Conservation (phyloP, 495 filamentous ascomycete genomes). For the Penicillium roqueforti region DNA sequence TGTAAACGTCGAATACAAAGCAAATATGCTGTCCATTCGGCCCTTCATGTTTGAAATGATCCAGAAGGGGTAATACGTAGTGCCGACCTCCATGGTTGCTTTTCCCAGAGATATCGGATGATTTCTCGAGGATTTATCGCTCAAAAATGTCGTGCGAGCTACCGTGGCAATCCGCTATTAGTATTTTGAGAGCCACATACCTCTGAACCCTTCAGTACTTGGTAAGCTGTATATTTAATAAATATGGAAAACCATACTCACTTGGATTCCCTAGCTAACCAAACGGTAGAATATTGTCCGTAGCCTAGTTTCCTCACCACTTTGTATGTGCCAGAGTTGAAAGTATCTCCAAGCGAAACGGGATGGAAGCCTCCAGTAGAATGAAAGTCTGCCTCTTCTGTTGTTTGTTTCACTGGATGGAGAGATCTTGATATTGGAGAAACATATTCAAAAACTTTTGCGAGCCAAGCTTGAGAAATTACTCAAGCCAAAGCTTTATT, state of each 20-base stretch:
- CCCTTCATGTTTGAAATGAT: no score
- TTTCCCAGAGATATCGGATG: constrained; percentile 45
- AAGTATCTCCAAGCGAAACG: constrained; percentile 73
- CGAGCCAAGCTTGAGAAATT: no score
- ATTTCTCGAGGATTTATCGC: constrained; percentile 20
- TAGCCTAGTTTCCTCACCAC: constrained; percentile 85
- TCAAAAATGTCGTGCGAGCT: constrained; percentile 24
- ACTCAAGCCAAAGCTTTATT: no score
- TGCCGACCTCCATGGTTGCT: constrained; percentile 20
- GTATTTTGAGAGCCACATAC: constrained; percentile 33
- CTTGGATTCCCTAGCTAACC: constrained; percentile 51
- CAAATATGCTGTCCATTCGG: no score
- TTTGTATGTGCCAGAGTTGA: constrained; percentile 78
- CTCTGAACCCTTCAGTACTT: constrained; percentile 14
- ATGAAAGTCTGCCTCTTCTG: constrained; percentile 78
- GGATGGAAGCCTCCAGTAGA: constrained; percentile 79
- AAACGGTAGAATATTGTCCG: constrained; percentile 87
- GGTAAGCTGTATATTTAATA: constrained; percentile 4
- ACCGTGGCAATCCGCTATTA: constrained; percentile 31
- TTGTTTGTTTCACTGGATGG: no score
- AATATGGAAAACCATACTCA: constrained; percentile 14
- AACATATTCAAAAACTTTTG: no score
- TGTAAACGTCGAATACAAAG: background rate
- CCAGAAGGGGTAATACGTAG: constrained; percentile 23
- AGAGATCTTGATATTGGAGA: no score